These are phyloP conservation scores for Russula ochroleuca DNA, from an alignment of 768 basidiomycete genomes.

Conservation along the genomic window DNA sequence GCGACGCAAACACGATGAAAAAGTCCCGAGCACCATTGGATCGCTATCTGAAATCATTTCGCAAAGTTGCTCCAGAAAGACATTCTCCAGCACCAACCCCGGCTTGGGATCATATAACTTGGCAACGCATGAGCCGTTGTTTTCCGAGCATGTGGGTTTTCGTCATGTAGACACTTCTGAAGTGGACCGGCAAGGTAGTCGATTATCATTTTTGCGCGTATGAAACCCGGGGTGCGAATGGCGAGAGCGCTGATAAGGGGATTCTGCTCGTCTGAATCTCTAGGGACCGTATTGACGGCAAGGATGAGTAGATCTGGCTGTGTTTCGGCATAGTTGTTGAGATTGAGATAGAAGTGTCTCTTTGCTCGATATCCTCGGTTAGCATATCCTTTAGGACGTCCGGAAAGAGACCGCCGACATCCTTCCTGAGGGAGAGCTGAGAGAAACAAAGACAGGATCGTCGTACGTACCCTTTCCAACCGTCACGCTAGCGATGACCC, in stretches of 20 bases:
- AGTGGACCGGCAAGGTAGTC: constrained; percentile 96
- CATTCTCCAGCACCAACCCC: constrained; percentile 90
- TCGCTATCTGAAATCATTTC: constrained; percentile 95
- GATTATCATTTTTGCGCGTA: constrained; percentile 98
- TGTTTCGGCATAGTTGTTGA: constrained; percentile 99
- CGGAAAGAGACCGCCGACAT: constrained; percentile 92
- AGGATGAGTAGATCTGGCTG: constrained; percentile 98
- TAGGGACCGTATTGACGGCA: constrained; percentile 97
- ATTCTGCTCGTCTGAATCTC: constrained; percentile 95
- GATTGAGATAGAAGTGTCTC: constrained; percentile 98
- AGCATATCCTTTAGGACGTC: constrained; percentile 99
- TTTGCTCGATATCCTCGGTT: constrained; percentile 98
- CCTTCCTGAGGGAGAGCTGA: constrained; percentile 39
- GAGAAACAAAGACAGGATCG: background rate
- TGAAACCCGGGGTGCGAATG: constrained; percentile 95
- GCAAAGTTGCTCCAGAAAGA: constrained; percentile 85
- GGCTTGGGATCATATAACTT: constrained; percentile 98
- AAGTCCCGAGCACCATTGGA: constrained; percentile 69
- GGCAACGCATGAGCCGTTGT: constrained; percentile 93
- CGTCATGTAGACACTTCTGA: no score
- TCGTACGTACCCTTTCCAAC: constrained; percentile 87
- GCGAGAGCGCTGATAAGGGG: constrained; percentile 94
- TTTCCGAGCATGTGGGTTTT: no score
- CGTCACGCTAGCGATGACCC: constrained; percentile 97
- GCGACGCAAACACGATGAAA: background rate